A percentile compares a stretch with the other conserved stretches of the same genome.
Evolutionary conservation across 805 yeast species (phyloP).

Genomic region (Pichia ethanolica): DNA sequence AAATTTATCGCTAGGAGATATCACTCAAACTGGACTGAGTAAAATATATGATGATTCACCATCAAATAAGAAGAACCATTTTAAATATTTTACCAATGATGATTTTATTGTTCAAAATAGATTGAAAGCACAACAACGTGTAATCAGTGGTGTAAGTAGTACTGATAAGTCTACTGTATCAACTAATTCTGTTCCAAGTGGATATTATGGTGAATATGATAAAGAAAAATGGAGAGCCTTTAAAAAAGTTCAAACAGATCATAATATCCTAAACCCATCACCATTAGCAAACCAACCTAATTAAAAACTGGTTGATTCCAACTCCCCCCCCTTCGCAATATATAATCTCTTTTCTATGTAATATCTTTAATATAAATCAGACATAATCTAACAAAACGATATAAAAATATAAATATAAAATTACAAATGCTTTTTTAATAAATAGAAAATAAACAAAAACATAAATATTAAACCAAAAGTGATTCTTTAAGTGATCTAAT

Average conservation of each 20-base stretch:
- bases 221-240: constrained; percentile 58
- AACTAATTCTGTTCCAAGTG: constrained; percentile 43
- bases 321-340: not conserved
- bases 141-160: constrained; percentile 14
- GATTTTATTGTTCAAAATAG: not conserved
- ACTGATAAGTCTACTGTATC: constrained; percentile 15
- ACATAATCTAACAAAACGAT: no score
- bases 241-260: constrained; percentile 19
- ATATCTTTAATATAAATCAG: no score
- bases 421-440: not conserved
- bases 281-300: not conserved
- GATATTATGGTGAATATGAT: constrained; percentile 57
- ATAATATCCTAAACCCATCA: not conserved
- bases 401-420: no score
- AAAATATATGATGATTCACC: not conserved
- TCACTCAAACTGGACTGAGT: not conserved
- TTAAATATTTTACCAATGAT: not conserved
- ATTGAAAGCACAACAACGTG: not conserved
- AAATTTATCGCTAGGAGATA: not conserved
- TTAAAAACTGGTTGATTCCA: no score
- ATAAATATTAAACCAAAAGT: constrained; percentile 18
- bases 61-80: not conserved
- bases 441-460: not conserved
- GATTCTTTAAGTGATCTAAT: constrained; percentile 47
- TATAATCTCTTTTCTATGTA: not conserved